Evolutionary conservation across 805 yeast genomes (phyloP), one percentile per base, ranked within the genome.

Genomic region (Groenewaldozyma salmanticensis): DNA sequence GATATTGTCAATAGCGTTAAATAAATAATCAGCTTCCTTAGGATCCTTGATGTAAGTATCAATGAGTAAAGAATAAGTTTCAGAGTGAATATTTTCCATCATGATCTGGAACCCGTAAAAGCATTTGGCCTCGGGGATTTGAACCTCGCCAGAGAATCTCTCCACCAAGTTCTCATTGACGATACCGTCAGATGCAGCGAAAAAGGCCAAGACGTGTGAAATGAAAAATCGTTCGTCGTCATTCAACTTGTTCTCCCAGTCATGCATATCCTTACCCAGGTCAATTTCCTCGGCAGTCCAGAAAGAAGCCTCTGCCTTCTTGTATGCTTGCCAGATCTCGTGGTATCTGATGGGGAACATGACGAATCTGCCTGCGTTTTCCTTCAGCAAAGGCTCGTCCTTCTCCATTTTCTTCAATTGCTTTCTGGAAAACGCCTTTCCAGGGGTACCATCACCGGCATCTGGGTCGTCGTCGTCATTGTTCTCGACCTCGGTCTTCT

Each of bases 271-370:
- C 71, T 90, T 92, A 42, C 94, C 79, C 50, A 90, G 75, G 66
- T 90, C 98, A 52, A 90, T 87, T 69, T 92, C 98, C 71, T 90
- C 98, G 37, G 97, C 96, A 32, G 97, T 92, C 98, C 98, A 90
- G 75, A 90, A 90, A 4, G 97, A 90, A 13, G 98, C 98, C 72
- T 92, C 98, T 39, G 97, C 96, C 68, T 90, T 86, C 73, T 90
- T 90, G 69, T 90, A 90, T 73, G 94, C 88, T 66, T 90, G 95
- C 97, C 97, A 90, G 63, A 90, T 84, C 68, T 90, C 97, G 61
- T 88, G 90, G 70, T 87, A 92, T 67, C 84, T 82, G 68, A 90
- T 86, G 52, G 98, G 98, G 77, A 88, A 88, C 46, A 90, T 69
- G 39, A 92, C 96, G 57, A 85, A 87, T 61, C 98, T 79, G 58